Conservation (phyloP, 2,329 filamentous ascomycete species). For the Thielaviopsis cerberus region DNA sequence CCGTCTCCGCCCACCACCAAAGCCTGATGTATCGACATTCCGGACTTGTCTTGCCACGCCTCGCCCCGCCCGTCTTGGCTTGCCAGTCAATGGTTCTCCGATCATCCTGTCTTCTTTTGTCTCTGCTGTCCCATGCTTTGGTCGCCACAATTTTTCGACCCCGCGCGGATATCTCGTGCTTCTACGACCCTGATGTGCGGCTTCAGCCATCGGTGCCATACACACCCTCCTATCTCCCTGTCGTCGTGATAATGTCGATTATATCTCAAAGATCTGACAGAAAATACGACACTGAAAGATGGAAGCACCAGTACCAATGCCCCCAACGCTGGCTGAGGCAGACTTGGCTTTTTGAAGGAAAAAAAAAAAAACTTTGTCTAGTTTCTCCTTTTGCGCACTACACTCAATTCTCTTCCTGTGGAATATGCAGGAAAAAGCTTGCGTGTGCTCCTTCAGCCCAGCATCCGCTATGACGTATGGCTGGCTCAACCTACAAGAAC, state of each 20-base stretch:
- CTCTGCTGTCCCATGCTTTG: too few species aligned
- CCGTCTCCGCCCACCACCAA: background rate
- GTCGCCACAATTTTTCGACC: background rate
- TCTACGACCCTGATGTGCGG: background rate
- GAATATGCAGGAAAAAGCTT: background rate
- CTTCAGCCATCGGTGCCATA: background rate
- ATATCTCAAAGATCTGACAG: background rate
- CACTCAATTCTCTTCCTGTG: background rate
- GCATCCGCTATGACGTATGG: background rate
- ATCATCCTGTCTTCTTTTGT: background rate
- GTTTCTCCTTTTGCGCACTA: background rate
- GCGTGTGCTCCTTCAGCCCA: background rate
- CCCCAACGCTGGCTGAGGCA: background rate
- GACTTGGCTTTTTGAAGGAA: too few species aligned
- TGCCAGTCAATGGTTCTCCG: background rate
- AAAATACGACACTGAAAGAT: background rate
- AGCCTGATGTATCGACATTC: background rate
- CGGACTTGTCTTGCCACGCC: too few species aligned
- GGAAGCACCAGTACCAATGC: background rate
- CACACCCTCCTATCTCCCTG: background rate
- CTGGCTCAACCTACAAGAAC: background rate
- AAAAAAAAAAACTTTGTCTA: background rate
- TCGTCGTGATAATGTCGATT: background rate
- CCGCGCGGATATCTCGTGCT: background rate
- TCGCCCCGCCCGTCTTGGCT: background rate